Conservation (phyloP, 148 eudicot genomes). For the Chenopodium formosanum region DNA sequence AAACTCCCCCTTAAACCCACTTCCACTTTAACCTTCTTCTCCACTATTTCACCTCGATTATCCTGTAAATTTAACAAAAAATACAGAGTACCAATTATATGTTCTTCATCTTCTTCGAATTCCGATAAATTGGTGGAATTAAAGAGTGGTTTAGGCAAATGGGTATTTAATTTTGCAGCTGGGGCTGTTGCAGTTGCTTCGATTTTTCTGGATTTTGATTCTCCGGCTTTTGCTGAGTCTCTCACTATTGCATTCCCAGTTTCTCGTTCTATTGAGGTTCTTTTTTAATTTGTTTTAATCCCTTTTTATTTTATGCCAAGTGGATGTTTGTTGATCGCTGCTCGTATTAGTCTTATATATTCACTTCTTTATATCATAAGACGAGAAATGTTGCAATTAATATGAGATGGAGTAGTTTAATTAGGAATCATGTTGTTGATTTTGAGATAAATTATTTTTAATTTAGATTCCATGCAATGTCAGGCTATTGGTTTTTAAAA, state of each 20-base stretch:
- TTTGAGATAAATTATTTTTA: no score
- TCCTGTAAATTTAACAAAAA: slow-evolving; percentile 1
- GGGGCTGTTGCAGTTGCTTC: slow-evolving; percentile 48
- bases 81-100: not conserved
- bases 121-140: not conserved
- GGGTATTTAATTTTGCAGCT: slow-evolving; percentile 57
- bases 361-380: no score
- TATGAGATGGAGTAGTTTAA: no score
- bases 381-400: no score
- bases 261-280: slow-evolving; percentile 79
- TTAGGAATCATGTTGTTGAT: no score
- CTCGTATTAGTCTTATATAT: no score
- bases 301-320: not conserved
- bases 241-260: slow-evolving; percentile 89
- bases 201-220: slow-evolving; percentile 38
- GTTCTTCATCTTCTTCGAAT: not conserved
- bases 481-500: no score
- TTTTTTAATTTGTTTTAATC: no score
- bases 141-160: slow-evolving; percentile 32
- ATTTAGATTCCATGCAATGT: no score
- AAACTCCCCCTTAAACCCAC: slow-evolving; percentile 26
- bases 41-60: slow-evolving; percentile 10
- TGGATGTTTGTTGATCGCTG: no score
- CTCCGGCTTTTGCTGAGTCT: slow-evolving; percentile 74
- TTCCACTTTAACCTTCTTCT: slow-evolving; percentile 18